Conservation (phyloP, 306 rosid species). For the Cicer yamashitae region DNA sequence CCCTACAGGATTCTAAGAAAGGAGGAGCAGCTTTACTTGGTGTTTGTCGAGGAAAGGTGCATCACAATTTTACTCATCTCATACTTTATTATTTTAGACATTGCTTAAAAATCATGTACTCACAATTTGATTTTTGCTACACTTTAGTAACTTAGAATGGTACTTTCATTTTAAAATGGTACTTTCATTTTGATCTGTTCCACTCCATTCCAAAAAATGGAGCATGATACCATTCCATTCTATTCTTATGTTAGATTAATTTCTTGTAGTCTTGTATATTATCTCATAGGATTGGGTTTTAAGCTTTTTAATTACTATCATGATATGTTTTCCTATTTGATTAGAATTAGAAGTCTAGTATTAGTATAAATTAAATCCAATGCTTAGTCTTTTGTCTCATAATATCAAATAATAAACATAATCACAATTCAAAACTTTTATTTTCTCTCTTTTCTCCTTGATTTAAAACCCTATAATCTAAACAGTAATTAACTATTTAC, state of each 20-base stretch:
- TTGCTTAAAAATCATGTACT: slow-evolving; percentile 19
- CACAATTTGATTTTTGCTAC: slow-evolving; percentile 24
- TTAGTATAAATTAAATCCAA: not conserved
- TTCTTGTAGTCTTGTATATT: not conserved
- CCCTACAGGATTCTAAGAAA: slow-evolving; percentile 48
- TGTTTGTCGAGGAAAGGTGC: slow-evolving; percentile 97
- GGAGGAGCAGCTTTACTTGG: slow-evolving; percentile 95
- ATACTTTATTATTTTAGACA: slow-evolving; percentile 27
- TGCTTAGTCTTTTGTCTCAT: slow-evolving; percentile 9
- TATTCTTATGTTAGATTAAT: not conserved
- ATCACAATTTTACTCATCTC: slow-evolving; percentile 24
- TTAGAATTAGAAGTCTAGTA: slow-evolving; percentile 10
- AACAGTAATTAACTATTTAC: slow-evolving; percentile 12
- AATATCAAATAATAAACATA: not conserved
- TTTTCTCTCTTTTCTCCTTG: not conserved
- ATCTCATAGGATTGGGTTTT: not conserved
- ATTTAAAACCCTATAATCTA: not conserved
- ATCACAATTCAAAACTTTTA: slow-evolving; percentile 2
- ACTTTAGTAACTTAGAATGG: slow-evolving; percentile 23
- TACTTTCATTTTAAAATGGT: not conserved
- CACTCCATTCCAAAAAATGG: slow-evolving; percentile 4
- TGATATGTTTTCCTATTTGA: slow-evolving; percentile 18
- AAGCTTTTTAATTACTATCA: not conserved
- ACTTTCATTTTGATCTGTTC: slow-evolving; percentile 19
- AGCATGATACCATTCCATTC: slow-evolving; percentile 9